phyloP scores from a whole-genome alignment of 1,284 basidiomycete genomes.

The Cerioporus squamosus region DNA sequence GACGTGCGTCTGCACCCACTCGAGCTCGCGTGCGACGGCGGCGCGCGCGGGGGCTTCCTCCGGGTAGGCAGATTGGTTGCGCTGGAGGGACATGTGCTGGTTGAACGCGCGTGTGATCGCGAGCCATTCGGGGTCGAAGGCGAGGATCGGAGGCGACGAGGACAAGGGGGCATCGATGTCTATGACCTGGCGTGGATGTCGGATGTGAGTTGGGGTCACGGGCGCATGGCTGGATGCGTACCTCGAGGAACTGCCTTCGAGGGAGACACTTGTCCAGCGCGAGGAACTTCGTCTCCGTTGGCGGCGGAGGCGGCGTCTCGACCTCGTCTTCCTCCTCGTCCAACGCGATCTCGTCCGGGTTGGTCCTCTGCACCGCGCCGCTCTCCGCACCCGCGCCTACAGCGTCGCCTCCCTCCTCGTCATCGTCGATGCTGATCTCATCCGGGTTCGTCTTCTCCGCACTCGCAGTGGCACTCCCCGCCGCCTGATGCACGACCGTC shows the following conservation, averaged over 20 bases:
- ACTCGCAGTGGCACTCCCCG: conserved; percentile 38
- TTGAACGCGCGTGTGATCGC: conserved; percentile 91
- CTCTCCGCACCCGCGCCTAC: not conserved
- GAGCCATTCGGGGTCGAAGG: conserved; percentile 91
- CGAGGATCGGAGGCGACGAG: conserved; percentile 38
- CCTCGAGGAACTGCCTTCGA: conserved; percentile 85
- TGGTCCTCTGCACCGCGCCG: conserved; percentile 30
- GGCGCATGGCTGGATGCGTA: conserved; percentile 34
- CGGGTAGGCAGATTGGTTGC: conserved; percentile 60
- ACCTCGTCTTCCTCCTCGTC: conserved; percentile 62
- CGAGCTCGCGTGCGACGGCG: conserved; percentile 65
- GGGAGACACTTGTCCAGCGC: conserved; percentile 94
- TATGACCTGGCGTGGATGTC: conserved; percentile 56
- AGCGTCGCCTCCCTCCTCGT: conserved; percentile 30
- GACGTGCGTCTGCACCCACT: conserved; percentile 68
- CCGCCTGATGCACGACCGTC: conserved; percentile 56
- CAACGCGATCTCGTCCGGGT: conserved; percentile 76
- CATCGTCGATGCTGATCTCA: conserved; percentile 43
- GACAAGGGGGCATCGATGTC: conserved; percentile 51
- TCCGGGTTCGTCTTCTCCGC: conserved; percentile 39
- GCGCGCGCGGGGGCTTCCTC: conserved; percentile 57
- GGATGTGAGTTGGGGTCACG: not conserved
- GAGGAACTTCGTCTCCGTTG: conserved; percentile 75
- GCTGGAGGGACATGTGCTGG: conserved; percentile 67
- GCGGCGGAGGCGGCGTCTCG: conserved; percentile 38